phyloP scores from a whole-genome alignment of 2,329 filamentous ascomycete species.

The Scedosporium minutisporum region DNA sequence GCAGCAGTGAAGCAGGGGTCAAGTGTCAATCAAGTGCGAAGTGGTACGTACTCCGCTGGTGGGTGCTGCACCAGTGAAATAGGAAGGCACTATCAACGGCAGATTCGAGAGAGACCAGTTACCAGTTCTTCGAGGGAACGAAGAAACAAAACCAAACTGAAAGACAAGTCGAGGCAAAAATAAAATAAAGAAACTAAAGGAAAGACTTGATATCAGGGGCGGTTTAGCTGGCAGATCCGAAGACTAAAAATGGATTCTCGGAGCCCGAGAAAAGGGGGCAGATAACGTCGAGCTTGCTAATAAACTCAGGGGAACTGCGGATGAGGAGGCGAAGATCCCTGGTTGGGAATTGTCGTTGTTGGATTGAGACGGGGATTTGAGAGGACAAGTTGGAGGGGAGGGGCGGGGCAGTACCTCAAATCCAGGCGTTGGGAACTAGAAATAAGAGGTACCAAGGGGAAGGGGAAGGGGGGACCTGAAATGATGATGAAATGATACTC shows the following conservation, averaged over 20 bases:
- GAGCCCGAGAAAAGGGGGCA: not conserved
- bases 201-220: not conserved
- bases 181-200: not conserved
- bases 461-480: not conserved
- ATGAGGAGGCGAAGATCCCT: constrained; percentile 1
- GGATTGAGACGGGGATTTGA: not conserved
- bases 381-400: not conserved
- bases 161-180: not conserved
- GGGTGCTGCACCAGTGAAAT: not conserved
- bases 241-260: not conserved
- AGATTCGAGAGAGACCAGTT: not conserved
- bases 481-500: not conserved
- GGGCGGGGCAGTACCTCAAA: not conserved
- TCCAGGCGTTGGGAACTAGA: not conserved
- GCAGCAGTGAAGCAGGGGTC: not conserved
- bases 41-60: not conserved
- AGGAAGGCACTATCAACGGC: not conserved
- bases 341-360: not conserved
- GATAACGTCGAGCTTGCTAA: not conserved
- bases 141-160: not conserved
- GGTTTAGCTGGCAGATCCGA: not conserved
- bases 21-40: too few relatives aligned
- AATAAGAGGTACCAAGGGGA: not conserved
- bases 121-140: not conserved
- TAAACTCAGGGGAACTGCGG: not conserved